Percentiles rank a stretch among this genome's conserved stretches.
These are phyloP conservation scores for Chlamydomonas reinhardtii DNA, from an alignment of 163 green algal genomes.

Conservation along the genomic window DNA sequence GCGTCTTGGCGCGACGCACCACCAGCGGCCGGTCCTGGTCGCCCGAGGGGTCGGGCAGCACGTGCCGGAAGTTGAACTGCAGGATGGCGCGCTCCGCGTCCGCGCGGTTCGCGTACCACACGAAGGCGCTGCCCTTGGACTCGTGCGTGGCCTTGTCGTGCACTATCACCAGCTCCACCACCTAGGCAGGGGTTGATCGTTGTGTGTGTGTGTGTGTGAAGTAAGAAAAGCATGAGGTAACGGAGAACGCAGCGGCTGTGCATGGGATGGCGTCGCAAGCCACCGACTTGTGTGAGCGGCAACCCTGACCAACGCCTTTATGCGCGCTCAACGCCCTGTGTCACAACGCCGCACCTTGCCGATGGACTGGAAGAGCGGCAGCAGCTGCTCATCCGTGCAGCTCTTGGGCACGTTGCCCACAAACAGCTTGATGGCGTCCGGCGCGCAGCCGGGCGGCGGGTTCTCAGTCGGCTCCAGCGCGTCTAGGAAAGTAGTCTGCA, in stretches of 20 bases:
- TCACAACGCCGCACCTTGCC: slow-evolving; percentile 54
- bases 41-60: slow-evolving; percentile 66
- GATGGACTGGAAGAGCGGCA: slow-evolving; percentile 70
- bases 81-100: slow-evolving; percentile 67
- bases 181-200: not conserved
- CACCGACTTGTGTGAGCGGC: too few species aligned
- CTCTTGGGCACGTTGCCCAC: slow-evolving; percentile 78
- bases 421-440: slow-evolving; percentile 79
- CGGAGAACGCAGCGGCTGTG: too few species aligned
- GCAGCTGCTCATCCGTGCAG: slow-evolving; percentile 76
- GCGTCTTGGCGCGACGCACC: slow-evolving; percentile 68
- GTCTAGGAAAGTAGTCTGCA: slow-evolving; percentile 38
- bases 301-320: too few species aligned
- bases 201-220: too few species aligned
- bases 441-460: slow-evolving; percentile 67
- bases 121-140: slow-evolving; percentile 78
- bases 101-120: slow-evolving; percentile 66
- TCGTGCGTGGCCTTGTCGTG: slow-evolving; percentile 71
- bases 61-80: slow-evolving; percentile 70
- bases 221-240: too few species aligned
- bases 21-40: slow-evolving; percentile 73
- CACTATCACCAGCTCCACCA: slow-evolving; percentile 77
- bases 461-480: slow-evolving; percentile 51
- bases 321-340: too few species aligned
- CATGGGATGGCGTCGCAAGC: too few species aligned